Evolutionary conservation across 2,329 filamentous ascomycete species (phyloP).

Genomic region (Aureobasidium sp.): DNA sequence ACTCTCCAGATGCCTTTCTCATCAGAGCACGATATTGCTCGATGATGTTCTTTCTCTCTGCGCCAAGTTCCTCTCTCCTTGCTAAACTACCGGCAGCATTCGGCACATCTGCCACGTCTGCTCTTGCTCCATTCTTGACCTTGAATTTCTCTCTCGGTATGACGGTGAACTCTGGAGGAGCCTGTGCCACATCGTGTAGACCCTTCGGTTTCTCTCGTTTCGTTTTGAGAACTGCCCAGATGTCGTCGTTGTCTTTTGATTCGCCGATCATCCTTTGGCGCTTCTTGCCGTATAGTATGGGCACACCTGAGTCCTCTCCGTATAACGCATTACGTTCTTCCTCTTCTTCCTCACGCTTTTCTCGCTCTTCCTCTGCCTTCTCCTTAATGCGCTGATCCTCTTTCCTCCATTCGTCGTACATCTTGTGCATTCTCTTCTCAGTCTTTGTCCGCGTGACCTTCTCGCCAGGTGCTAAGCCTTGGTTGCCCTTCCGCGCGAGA

Average conservation of each 20-base stretch:
- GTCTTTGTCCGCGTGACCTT: constrained; percentile 71
- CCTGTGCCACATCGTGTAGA: constrained; percentile 57
- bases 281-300: constrained; percentile 46
- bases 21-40: constrained; percentile 67
- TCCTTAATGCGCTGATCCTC: constrained; percentile 70
- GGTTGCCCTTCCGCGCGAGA: constrained; percentile 53
- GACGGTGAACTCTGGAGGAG: constrained; percentile 66
- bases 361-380: constrained; percentile 65
- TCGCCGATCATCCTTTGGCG: constrained; percentile 36
- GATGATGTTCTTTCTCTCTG: constrained; percentile 62
- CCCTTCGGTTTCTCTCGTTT: constrained; percentile 52
- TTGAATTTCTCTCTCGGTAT: constrained; percentile 58
- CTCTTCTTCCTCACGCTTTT: constrained; percentile 58
- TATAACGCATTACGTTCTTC: constrained; percentile 57
- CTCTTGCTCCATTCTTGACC: constrained; percentile 56
- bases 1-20: constrained; percentile 23
- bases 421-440: constrained; percentile 65
- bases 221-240: constrained; percentile 68
- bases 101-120: constrained; percentile 63
- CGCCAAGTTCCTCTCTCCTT: constrained; percentile 65
- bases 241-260: constrained; percentile 57
- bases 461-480: constrained; percentile 57
- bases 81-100: constrained; percentile 63
- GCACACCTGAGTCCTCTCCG: constrained; percentile 56
- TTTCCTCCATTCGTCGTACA: constrained; percentile 60